Conservation (phyloP, 2,329 filamentous ascomycete genomes). For the Sporothrix dimorphospora region DNA sequence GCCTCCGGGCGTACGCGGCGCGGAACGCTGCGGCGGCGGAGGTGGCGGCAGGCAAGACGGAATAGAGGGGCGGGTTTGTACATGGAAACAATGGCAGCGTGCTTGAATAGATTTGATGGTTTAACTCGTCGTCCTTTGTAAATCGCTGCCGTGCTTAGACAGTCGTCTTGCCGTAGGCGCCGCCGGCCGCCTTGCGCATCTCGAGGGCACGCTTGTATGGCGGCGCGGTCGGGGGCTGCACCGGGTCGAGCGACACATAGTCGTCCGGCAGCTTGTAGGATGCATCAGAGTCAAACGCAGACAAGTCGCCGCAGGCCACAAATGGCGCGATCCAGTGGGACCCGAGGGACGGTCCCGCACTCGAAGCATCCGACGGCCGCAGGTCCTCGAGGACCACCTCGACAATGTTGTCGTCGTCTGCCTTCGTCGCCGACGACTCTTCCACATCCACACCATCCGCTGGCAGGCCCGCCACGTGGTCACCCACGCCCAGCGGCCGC, state of each 20-base stretch:
- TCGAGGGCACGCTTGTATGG: conserved; percentile 93
- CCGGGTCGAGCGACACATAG: conserved; percentile 83
- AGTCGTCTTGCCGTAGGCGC: conserved; percentile 74
- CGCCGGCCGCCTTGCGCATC: conserved; percentile 73
- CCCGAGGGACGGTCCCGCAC: conserved; percentile 40
- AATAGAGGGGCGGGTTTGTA: not conserved
- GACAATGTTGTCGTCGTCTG: conserved; percentile 46
- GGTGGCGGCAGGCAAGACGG: not conserved
- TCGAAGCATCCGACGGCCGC: conserved; percentile 29
- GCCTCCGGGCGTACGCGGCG: not conserved
- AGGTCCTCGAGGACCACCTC: conserved; percentile 56
- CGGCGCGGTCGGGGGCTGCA: conserved; percentile 93
- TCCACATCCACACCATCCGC: not conserved
- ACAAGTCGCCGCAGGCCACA: conserved; percentile 94
- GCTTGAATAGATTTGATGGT: not conserved
- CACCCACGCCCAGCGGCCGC: conserved; percentile 70
- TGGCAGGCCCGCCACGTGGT: conserved; percentile 40
- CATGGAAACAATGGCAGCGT: not conserved
- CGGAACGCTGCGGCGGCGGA: not conserved
- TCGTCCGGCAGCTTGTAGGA: conserved; percentile 88
- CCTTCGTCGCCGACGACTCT: not conserved
- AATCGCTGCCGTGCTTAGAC: not conserved
- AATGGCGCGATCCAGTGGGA: conserved; percentile 90
- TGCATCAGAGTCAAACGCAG: conserved; percentile 92
- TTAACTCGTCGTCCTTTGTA: not conserved